phyloP scores from a whole-genome alignment of 2,329 filamentous ascomycete species.

The Neocatenulostroma microsporum region DNA sequence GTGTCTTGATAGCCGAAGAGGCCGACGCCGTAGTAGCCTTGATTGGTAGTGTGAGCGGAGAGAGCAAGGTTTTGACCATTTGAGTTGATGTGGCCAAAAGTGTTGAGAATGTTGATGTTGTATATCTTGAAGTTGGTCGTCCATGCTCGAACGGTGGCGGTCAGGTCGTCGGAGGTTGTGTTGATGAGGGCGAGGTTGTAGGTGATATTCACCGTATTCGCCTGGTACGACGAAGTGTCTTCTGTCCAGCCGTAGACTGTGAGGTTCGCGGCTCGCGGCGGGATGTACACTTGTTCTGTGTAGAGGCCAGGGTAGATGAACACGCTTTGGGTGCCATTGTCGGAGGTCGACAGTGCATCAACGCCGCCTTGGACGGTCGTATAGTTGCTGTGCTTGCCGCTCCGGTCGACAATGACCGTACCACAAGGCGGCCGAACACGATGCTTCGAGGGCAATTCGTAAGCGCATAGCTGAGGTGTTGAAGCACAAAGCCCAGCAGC shows the following conservation, averaged over 20 bases:
- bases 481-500: too few species aligned
- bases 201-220: conserved; percentile 53
- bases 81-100: conserved; percentile 29
- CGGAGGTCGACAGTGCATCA: conserved; percentile 47
- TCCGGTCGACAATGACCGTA: conserved; percentile 42
- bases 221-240: conserved; percentile 44
- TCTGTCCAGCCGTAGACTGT: conserved; percentile 54
- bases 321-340: conserved; percentile 48
- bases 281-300: conserved; percentile 52
- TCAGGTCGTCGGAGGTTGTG: conserved; percentile 47
- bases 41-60: conserved; percentile 43
- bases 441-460: too few species aligned
- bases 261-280: conserved; percentile 41
- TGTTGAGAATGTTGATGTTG: conserved; percentile 52
- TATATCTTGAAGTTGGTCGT: conserved; percentile 52
- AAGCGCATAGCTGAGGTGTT: too few species aligned
- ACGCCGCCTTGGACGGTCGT: conserved; percentile 51
- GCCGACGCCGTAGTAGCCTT: conserved; percentile 52
- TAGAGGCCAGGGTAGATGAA: conserved; percentile 57
- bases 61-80: conserved; percentile 49
- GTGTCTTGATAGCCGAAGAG: conserved; percentile 52
- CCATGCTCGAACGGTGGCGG: conserved; percentile 42
- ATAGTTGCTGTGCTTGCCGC: conserved; percentile 38
- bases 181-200: conserved; percentile 41
- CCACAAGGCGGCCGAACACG: conserved; percentile 47